A percentile compares a stretch with the other conserved stretches of the same genome.
Evolutionary conservation across 2,329 filamentous ascomycete species (phyloP).

Genomic region (Ambrosiella cleistominuta): DNA sequence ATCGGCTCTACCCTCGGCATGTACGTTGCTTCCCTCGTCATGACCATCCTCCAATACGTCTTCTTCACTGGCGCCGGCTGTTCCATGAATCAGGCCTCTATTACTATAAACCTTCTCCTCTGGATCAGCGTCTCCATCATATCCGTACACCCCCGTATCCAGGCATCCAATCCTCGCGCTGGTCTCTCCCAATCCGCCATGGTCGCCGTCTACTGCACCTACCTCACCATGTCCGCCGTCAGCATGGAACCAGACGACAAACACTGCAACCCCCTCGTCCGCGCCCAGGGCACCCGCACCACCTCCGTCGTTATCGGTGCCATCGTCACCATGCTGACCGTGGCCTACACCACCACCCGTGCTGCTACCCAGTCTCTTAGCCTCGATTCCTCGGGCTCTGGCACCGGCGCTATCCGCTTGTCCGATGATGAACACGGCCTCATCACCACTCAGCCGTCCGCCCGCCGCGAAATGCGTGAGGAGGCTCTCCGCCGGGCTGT

Average conservation of each 20-base stretch:
- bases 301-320: constrained; percentile 85
- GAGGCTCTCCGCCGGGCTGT: constrained; percentile 83
- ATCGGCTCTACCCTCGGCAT: constrained; percentile 87
- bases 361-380: constrained; percentile 82
- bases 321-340: constrained; percentile 88
- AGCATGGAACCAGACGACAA: constrained; percentile 95
- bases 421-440: constrained; percentile 69
- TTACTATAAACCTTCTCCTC: constrained; percentile 80
- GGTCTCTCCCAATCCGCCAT: constrained; percentile 95
- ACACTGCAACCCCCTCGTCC: constrained; percentile 81
- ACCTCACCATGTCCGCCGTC: constrained; percentile 93
- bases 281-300: constrained; percentile 69
- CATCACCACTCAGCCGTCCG: constrained; percentile 56
- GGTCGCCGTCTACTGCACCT: constrained; percentile 95
- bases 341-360: constrained; percentile 92
- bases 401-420: constrained; percentile 15
- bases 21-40: constrained; percentile 77
- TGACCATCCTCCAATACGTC: constrained; percentile 94
- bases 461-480: constrained; percentile 76
- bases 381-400: constrained; percentile 34
- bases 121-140: constrained; percentile 65
- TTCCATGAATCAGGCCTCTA: constrained; percentile 90
- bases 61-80: constrained; percentile 76
- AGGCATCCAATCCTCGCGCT: constrained; percentile 82
- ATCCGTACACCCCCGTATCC: constrained; percentile 77